Conservation (phyloP, 2,329 filamentous ascomycete genomes). For the Trichophyton verrucosum region DNA sequence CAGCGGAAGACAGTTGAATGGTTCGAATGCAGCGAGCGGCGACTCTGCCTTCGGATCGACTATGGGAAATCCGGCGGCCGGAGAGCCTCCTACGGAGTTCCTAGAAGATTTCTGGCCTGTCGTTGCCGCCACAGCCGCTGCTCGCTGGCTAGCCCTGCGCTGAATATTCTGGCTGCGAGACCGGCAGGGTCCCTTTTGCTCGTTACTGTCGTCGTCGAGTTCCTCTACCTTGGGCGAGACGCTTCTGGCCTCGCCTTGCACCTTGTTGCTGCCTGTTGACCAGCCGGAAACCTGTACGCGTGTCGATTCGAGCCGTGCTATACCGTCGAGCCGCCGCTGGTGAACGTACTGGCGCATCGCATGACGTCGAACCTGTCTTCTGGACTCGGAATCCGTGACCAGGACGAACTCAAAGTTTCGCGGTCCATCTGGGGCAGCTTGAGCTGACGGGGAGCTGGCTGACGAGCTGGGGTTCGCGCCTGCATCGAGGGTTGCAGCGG, state of each 20-base stretch:
- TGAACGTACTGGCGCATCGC: slow-evolving; percentile 27
- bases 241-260: neutral
- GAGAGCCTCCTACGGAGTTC: neutral
- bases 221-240: slow-evolving; percentile 9
- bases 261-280: slow-evolving; percentile 9
- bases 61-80: neutral
- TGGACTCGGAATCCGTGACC: slow-evolving; percentile 23
- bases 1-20: slow-evolving; percentile 22
- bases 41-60: neutral
- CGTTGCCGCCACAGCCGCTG: neutral
- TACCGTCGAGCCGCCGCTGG: slow-evolving; percentile 23
- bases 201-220: slow-evolving; percentile 9
- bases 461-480: neutral
- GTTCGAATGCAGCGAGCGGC: slow-evolving; percentile 13
- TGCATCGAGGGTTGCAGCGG: slow-evolving; percentile 8
- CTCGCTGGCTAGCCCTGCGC: neutral
- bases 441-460: neutral
- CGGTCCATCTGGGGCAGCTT: slow-evolving; percentile 11
- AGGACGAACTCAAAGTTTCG: slow-evolving; percentile 24
- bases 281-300: slow-evolving; percentile 19
- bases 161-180: neutral
- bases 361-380: slow-evolving; percentile 25
- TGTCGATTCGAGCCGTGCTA: slow-evolving; percentile 22
- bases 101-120: neutral
- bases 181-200: neutral